phyloP scores from a whole-genome alignment of 2,329 filamentous ascomycete genomes.

The Stemphylium vesicarium region DNA sequence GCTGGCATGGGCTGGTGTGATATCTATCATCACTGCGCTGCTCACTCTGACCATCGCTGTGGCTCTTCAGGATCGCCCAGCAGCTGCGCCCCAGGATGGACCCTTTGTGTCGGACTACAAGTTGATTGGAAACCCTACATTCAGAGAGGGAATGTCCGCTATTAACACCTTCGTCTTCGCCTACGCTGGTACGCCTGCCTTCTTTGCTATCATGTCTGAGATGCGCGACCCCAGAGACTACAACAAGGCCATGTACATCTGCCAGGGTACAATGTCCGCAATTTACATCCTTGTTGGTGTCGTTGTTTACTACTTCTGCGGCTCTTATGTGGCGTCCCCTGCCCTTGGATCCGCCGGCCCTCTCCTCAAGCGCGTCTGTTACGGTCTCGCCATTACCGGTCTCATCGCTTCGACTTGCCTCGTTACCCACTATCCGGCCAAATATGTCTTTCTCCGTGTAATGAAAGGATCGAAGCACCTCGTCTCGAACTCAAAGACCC shows the following conservation, averaged over 20 bases:
- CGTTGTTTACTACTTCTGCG: slow-evolving; percentile 70
- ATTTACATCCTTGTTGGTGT: slow-evolving; percentile 72
- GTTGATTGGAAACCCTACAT: slow-evolving; percentile 11
- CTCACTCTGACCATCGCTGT: slow-evolving; percentile 20
- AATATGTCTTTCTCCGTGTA: slow-evolving; percentile 64
- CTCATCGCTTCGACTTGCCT: slow-evolving; percentile 6
- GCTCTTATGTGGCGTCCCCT: slow-evolving; percentile 64
- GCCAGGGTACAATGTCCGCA: slow-evolving; percentile 60
- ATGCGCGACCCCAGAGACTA: slow-evolving; percentile 65
- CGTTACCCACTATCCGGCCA: slow-evolving; percentile 4
- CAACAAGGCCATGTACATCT: slow-evolving; percentile 65
- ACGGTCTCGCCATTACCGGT: slow-evolving; percentile 38
- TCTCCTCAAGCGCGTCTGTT: slow-evolving; percentile 65
- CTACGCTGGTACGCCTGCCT: slow-evolving; percentile 17
- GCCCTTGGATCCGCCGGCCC: slow-evolving; percentile 66
- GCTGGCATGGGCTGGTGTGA: slow-evolving; percentile 17
- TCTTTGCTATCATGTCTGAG: slow-evolving; percentile 65
- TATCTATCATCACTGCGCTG: too few species aligned
- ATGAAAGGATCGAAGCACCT: slow-evolving; percentile 72
- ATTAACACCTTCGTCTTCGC: slow-evolving; percentile 6
- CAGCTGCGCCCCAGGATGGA: slow-evolving; percentile 21
- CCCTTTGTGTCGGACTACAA: slow-evolving; percentile 8
- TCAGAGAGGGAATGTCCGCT: slow-evolving; percentile 12
- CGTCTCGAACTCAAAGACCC: slow-evolving; percentile 23
- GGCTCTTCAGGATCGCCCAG: slow-evolving; percentile 23